phyloP scores from a whole-genome alignment of 768 basidiomycete species.

The Mycena albidolilacea region DNA sequence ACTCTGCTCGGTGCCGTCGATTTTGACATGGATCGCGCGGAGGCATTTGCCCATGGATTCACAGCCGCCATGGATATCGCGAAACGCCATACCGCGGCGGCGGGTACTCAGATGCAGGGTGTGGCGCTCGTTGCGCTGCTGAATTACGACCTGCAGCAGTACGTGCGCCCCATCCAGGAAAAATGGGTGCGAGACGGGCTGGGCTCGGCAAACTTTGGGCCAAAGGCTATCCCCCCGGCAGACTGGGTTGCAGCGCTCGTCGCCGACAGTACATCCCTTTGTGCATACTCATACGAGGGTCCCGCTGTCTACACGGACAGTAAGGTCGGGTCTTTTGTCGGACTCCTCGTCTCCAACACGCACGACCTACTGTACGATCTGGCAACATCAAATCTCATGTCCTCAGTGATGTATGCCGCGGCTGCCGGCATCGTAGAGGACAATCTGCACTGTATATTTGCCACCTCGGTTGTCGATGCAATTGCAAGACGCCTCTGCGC shows the following conservation, averaged over 20 bases:
- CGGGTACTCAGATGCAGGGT: constrained; percentile 9
- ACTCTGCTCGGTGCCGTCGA: constrained; percentile 22
- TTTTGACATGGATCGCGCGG: constrained; percentile 20
- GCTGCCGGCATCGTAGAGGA: not conserved
- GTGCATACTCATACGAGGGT: constrained; percentile 14
- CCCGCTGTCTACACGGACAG: constrained; percentile 1
- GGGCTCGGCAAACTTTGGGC: constrained; percentile 15
- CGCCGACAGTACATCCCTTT: not conserved
- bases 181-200: not conserved
- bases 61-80: constrained; percentile 1
- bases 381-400: not conserved
- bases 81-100: not conserved
- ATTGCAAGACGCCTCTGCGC: not conserved
- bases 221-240: not conserved
- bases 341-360: not conserved
- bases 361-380: constrained; percentile 19
- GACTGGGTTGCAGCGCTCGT: constrained; percentile 7
- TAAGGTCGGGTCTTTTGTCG: not conserved
- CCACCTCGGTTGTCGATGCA: not conserved
- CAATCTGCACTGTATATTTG: not conserved
- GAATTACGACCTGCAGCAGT: constrained; percentile 18
- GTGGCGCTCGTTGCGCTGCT: constrained; percentile 19
- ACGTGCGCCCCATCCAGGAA: constrained; percentile 23
- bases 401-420: constrained; percentile 20
- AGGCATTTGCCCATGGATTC: not conserved